phyloP scores from a whole-genome alignment of 352 stramenopile genomes.

The Globisporangium alternatum region DNA sequence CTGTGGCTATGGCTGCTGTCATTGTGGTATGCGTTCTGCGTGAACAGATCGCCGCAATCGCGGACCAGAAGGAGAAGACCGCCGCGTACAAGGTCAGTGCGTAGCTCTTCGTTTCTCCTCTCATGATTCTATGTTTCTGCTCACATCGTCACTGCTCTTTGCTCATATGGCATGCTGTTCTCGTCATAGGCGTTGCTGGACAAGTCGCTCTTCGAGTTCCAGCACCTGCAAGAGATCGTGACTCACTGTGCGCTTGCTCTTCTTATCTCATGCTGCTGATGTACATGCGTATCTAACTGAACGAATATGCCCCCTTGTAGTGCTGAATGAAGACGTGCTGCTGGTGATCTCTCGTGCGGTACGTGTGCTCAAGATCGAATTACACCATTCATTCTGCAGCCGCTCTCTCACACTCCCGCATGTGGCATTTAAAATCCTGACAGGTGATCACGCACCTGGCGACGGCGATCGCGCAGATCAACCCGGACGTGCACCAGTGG shows the following conservation, averaged over 20 bases:
- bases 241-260: constrained; percentile 43
- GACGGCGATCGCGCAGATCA: constrained; percentile 43
- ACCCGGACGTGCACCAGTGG: constrained; percentile 64
- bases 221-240: constrained; percentile 56
- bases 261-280: background rate
- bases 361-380: constrained; percentile 7
- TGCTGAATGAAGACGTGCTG: constrained; percentile 75
- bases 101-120: constrained; percentile 1
- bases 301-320: constrained; percentile 20
- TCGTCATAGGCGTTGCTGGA: constrained; percentile 45
- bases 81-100: constrained; percentile 58
- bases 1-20: background rate
- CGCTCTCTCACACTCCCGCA: background rate
- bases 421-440: background rate
- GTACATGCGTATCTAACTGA: background rate
- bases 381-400: too few species aligned
- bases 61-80: constrained; percentile 80
- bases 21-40: background rate
- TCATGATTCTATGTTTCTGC: background rate
- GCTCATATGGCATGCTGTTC: background rate
- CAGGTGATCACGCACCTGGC: constrained; percentile 76
- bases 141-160: background rate
- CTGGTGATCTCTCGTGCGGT: constrained; percentile 76
- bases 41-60: constrained; percentile 56
- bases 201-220: constrained; percentile 33